Evolutionary conservation across 1,139 yeast genomes (phyloP).

Genomic region (Saccharomyces hybrid): DNA sequence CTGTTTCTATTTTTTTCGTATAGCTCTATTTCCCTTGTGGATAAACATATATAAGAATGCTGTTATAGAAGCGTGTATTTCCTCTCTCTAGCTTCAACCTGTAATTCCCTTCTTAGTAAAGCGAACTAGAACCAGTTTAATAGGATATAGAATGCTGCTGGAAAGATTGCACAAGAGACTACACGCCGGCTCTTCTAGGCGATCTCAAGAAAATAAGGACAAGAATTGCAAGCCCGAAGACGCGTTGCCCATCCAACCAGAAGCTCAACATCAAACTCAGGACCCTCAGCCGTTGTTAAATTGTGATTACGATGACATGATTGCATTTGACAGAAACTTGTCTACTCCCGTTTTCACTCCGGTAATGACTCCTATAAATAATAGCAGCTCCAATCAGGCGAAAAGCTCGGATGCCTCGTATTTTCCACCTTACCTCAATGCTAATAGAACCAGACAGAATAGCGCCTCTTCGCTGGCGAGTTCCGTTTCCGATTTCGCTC

Average conservation of each 20-base stretch:
- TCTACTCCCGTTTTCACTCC: neutral
- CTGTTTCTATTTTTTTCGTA: neutral
- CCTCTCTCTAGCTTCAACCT: neutral
- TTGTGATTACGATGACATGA: neutral
- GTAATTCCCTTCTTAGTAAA: neutral
- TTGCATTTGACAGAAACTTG: neutral
- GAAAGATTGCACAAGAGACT: neutral
- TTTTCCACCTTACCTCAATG: slow-evolving; percentile 1
- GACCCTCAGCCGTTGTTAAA: neutral
- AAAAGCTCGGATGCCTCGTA: neutral
- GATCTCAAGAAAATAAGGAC: neutral
- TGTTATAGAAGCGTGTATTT: neutral
- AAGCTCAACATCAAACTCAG: neutral
- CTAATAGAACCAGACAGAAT: slow-evolving; percentile 3
- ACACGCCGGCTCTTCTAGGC: neutral
- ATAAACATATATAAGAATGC: neutral
- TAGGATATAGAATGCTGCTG: neutral
- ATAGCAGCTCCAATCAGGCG: neutral
- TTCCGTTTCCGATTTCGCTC: slow-evolving; percentile 4
- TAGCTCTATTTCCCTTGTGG: neutral
- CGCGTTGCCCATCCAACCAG: neutral
- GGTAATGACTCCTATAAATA: neutral
- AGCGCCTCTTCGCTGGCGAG: slow-evolving; percentile 5
- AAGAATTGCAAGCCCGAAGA: neutral
- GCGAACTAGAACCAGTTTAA: neutral